Conservation (phyloP, 2,329 filamentous ascomycete genomes). For the Colletotrichum neosansevieriae region DNA sequence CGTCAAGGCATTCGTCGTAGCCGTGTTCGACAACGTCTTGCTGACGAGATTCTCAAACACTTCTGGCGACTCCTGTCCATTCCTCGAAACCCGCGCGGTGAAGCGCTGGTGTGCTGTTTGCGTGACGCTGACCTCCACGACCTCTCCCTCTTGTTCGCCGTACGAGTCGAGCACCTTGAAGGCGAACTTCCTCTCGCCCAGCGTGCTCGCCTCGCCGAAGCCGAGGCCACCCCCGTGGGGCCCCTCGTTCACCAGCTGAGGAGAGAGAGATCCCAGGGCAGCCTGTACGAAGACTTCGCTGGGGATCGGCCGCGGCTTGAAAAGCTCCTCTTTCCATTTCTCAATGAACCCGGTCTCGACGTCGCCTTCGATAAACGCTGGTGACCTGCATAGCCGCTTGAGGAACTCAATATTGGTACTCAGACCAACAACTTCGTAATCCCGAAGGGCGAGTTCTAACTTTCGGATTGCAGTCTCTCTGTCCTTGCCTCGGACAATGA, state of each 20-base stretch:
- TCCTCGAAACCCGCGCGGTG: slow-evolving; percentile 59
- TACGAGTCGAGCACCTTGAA: slow-evolving; percentile 72
- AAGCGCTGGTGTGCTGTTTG: slow-evolving; percentile 63
- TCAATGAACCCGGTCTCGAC: slow-evolving; percentile 98
- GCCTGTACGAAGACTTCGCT: slow-evolving; percentile 89
- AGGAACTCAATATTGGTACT: slow-evolving; percentile 98
- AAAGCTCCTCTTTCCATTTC: slow-evolving; percentile 85
- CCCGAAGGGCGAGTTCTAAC: slow-evolving; percentile 81
- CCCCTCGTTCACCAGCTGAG: slow-evolving; percentile 21
- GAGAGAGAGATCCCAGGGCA: slow-evolving; percentile 68
- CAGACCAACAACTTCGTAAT: slow-evolving; percentile 93
- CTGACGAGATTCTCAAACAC: slow-evolving; percentile 61
- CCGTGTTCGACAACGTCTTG: slow-evolving; percentile 48
- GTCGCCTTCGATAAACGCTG: slow-evolving; percentile 85
- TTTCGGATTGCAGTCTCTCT: slow-evolving; percentile 86
- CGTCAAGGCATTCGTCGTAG: slow-evolving; percentile 60
- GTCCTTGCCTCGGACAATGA: slow-evolving; percentile 88
- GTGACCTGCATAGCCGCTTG: slow-evolving; percentile 85
- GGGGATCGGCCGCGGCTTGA: slow-evolving; percentile 70
- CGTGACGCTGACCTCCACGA: slow-evolving; percentile 65
- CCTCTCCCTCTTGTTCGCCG: slow-evolving; percentile 72
- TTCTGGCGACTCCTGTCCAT: slow-evolving; percentile 52
- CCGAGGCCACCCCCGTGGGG: slow-evolving; percentile 67
- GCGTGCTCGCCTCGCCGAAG: slow-evolving; percentile 60
- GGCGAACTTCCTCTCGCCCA: slow-evolving; percentile 59